Evolutionary conservation across 225 moss, liverwort and hornwort genomes (phyloP).

Genomic region (Rhytidiadelphus loreus): DNA sequence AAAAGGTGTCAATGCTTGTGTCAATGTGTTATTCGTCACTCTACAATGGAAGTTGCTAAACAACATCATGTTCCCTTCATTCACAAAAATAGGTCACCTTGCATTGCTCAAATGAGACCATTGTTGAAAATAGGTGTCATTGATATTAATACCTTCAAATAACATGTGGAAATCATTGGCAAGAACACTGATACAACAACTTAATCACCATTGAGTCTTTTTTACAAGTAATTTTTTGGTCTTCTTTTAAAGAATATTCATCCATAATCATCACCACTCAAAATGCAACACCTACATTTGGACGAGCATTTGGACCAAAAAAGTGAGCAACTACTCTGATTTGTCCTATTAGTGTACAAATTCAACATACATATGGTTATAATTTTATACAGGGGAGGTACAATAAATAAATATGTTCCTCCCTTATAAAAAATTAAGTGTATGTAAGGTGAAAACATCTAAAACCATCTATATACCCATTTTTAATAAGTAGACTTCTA

Average conservation of each 20-base stretch:
- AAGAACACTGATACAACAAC: too few relatives aligned
- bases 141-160: too few relatives aligned
- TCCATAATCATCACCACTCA: background rate
- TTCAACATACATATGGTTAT: background rate
- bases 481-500: too few relatives aligned
- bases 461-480: accelerated
- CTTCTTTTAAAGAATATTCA: background rate
- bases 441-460: background rate
- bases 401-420: background rate
- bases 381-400: background rate
- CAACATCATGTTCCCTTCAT: too few relatives aligned
- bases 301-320: background rate
- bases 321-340: background rate
- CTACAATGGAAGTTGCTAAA: too few relatives aligned
- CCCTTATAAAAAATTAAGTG: background rate
- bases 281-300: background rate
- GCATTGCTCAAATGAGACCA: too few relatives aligned
- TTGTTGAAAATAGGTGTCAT: too few relatives aligned
- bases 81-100: too few relatives aligned
- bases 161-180: too few relatives aligned
- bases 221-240: background rate
- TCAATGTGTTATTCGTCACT: too few relatives aligned
- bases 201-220: too few relatives aligned
- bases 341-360: background rate
- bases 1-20: too few relatives aligned